phyloP scores from a whole-genome alignment of 139 green algal species.

The Tetradesmus obliquus region DNA sequence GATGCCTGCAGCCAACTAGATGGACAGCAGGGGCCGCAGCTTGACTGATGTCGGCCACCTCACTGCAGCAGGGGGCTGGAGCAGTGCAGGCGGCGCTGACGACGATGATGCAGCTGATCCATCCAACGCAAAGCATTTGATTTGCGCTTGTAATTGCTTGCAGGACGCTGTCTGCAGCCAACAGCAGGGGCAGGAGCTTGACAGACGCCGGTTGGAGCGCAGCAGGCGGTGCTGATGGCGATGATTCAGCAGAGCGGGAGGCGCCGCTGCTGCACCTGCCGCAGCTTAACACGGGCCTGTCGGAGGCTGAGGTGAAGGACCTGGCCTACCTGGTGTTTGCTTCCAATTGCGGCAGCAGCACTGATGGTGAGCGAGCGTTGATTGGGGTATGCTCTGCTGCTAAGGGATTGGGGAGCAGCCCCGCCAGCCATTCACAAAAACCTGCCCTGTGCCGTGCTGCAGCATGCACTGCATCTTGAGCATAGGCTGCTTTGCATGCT shows the following conservation, averaged over 20 bases:
- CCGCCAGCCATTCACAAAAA: too few species aligned
- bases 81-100: too few species aligned
- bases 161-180: neutral
- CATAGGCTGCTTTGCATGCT: too few species aligned
- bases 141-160: neutral
- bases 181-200: neutral
- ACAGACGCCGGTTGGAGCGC: neutral
- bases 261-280: conserved; percentile 31
- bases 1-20: too few species aligned
- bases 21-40: too few species aligned
- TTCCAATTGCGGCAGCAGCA: neutral
- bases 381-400: neutral
- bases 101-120: too few species aligned
- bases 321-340: conserved; percentile 47
- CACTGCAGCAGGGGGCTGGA: too few species aligned
- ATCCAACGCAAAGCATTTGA: too few species aligned
- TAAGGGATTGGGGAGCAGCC: neutral
- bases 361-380: conserved; percentile 3
- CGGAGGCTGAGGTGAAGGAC: conserved; percentile 34
- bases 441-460: neutral
- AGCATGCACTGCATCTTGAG: too few species aligned
- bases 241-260: conserved; percentile 18
- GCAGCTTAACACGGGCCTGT: conserved; percentile 37
- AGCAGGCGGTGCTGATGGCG: neutral
- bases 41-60: too few species aligned